phyloP scores from a whole-genome alignment of 2,329 filamentous ascomycete species.

The Nemania abortiva region DNA sequence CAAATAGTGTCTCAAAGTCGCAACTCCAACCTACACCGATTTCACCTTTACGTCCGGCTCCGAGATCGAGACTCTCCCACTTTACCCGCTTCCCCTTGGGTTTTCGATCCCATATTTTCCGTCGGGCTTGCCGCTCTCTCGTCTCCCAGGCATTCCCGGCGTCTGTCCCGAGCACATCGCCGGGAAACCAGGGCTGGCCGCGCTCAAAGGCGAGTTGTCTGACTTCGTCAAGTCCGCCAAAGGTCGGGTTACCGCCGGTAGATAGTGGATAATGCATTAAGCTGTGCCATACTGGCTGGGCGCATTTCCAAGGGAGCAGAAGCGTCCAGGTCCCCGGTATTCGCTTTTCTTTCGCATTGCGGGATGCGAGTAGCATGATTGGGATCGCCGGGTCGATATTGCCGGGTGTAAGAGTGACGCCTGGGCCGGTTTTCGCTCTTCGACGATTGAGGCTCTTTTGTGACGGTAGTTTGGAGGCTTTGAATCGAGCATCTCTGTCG shows the following conservation, averaged over 20 bases:
- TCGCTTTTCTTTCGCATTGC: constrained; percentile 60
- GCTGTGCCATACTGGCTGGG: constrained; percentile 86
- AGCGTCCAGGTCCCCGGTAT: constrained; percentile 82
- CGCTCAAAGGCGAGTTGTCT: constrained; percentile 86
- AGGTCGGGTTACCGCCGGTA: constrained; percentile 82
- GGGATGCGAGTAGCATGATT: constrained; percentile 74
- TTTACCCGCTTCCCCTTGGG: constrained; percentile 85
- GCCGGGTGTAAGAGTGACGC: constrained; percentile 68
- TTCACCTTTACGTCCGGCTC: constrained; percentile 81
- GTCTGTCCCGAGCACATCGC: constrained; percentile 82
- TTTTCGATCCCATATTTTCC: constrained; percentile 76
- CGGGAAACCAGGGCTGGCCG: constrained; percentile 84
- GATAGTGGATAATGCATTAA: constrained; percentile 85
- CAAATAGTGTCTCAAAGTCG: constrained; percentile 81
- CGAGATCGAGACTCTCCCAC: constrained; percentile 80
- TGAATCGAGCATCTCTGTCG: constrained; percentile 73
- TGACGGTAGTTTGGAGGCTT: constrained; percentile 74
- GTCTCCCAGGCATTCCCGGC: constrained; percentile 85
- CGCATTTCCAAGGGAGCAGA: constrained; percentile 90
- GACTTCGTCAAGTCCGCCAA: constrained; percentile 84
- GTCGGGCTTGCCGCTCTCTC: constrained; percentile 69
- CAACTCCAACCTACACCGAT: constrained; percentile 84
- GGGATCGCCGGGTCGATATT: constrained; percentile 81
- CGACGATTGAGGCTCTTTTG: constrained; percentile 87
- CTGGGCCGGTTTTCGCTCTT: constrained; percentile 72